Conservation (phyloP, 495 filamentous ascomycete species). For the Penicillium egyptiacum region DNA sequence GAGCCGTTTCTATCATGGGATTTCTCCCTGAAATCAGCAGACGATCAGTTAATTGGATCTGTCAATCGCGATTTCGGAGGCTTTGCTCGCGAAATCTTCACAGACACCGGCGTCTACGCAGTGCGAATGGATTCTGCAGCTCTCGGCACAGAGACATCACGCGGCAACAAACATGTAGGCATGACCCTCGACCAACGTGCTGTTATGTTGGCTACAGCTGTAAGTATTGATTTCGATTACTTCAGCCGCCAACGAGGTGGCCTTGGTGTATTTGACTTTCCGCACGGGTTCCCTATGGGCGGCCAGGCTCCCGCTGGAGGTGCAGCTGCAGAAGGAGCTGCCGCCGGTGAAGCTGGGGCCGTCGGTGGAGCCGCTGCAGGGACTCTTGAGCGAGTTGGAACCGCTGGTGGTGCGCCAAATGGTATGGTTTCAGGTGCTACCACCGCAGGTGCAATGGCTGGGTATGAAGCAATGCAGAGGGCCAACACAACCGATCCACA, state of each 20-base stretch:
- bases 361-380: constrained; percentile 41
- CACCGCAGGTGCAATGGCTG: constrained; percentile 60
- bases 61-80: constrained; percentile 69
- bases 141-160: constrained; percentile 38
- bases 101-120: constrained; percentile 69
- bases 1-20: constrained; percentile 60
- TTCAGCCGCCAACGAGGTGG: constrained; percentile 61
- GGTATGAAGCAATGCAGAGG: constrained; percentile 64
- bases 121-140: constrained; percentile 66
- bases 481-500: constrained; percentile 32
- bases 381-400: constrained; percentile 24
- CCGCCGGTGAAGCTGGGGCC: constrained; percentile 39
- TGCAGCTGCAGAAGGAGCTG: constrained; percentile 40
- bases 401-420: constrained; percentile 41
- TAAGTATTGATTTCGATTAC: constrained; percentile 72
- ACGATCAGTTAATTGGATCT: constrained; percentile 52
- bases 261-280: constrained; percentile 51
- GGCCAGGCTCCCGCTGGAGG: constrained; percentile 49
- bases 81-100: constrained; percentile 70
- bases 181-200: constrained; percentile 73
- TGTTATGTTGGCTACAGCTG: constrained; percentile 70
- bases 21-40: constrained; percentile 53
- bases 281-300: constrained; percentile 52
- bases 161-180: constrained; percentile 33
- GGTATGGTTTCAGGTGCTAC: constrained; percentile 44